Evolutionary conservation across 2,329 filamentous ascomycete species (phyloP).

Genomic region (Zymoseptoria tritici): DNA sequence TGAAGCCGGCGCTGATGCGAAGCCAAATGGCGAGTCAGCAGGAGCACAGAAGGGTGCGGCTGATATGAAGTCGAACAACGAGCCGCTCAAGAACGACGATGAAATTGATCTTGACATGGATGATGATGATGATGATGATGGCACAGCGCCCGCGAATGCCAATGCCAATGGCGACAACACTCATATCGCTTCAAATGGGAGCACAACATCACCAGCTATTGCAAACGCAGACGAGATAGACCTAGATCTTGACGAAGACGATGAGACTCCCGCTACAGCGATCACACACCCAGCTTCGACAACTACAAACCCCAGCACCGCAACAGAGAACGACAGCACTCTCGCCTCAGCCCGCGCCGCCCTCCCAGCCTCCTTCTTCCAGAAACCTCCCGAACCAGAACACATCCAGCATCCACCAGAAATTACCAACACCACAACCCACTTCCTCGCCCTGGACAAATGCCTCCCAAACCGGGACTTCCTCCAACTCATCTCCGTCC

Average conservation of each 20-base stretch:
- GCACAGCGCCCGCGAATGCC: slow-evolving; percentile 15
- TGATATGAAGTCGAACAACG: slow-evolving; percentile 46
- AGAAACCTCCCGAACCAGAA: slow-evolving; percentile 28
- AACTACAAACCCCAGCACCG: neutral
- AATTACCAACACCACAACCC: slow-evolving; percentile 71
- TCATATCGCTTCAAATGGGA: neutral
- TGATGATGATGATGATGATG: slow-evolving; percentile 16
- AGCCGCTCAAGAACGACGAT: slow-evolving; percentile 47
- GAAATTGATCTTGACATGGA: slow-evolving; percentile 54
- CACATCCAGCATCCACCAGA: slow-evolving; percentile 59
- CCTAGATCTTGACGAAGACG: slow-evolving; percentile 26
- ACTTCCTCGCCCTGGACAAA: slow-evolving; percentile 88
- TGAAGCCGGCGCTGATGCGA: slow-evolving; percentile 5
- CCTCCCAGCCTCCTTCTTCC: slow-evolving; percentile 74
- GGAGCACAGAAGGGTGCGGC: neutral
- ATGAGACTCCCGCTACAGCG: slow-evolving; percentile 10
- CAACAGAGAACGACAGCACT: neutral
- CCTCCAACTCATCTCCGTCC: slow-evolving; percentile 66
- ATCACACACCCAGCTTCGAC: neutral
- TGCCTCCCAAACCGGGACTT: slow-evolving; percentile 74
- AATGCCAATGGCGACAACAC: slow-evolving; percentile 2
- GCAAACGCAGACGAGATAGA: slow-evolving; percentile 39
- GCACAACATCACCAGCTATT: slow-evolving; percentile 3
- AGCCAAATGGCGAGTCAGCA: neutral
- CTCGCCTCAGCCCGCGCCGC: slow-evolving; percentile 49